phyloP scores from a whole-genome alignment of 1,284 basidiomycete genomes.

The Leccinum solheimii region DNA sequence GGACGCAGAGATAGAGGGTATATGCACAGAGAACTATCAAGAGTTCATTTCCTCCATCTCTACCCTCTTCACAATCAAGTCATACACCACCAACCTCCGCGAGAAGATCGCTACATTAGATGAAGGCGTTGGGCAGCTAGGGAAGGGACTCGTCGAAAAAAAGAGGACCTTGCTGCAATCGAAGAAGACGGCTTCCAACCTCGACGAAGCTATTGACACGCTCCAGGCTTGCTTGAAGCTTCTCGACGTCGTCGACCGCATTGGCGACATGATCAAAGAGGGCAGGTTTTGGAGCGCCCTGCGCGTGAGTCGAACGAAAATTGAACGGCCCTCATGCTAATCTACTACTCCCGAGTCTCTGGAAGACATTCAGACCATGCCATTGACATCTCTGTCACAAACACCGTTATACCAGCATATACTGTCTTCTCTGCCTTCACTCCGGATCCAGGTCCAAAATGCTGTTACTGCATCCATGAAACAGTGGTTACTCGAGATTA shows the following conservation, averaged over 20 bases:
- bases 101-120: conserved; percentile 77
- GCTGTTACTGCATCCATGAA: conserved; percentile 95
- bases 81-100: conserved; percentile 79
- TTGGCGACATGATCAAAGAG: conserved; percentile 89
- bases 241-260: conserved; percentile 92
- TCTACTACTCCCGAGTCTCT: conserved; percentile 63
- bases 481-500: conserved; percentile 95
- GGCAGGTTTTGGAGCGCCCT: conserved; percentile 97
- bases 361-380: conserved; percentile 91
- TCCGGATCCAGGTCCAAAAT: conserved; percentile 87
- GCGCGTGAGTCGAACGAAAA: conserved; percentile 63
- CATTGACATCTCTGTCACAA: conserved; percentile 86
- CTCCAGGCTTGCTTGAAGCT: conserved; percentile 91
- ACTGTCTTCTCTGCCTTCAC: conserved; percentile 87
- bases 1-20: conserved; percentile 93
- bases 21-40: conserved; percentile 96
- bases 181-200: conserved; percentile 88
- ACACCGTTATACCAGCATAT: conserved; percentile 94
- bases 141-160: conserved; percentile 85
- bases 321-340: conserved; percentile 30
- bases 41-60: conserved; percentile 97
- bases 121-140: conserved; percentile 73
- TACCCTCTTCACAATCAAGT: conserved; percentile 92
- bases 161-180: conserved; percentile 87
- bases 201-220: conserved; percentile 96